Base-by-base conservation (phyloP, 345 rosid species). In the Xanthoceras sorbifolium region DNA sequence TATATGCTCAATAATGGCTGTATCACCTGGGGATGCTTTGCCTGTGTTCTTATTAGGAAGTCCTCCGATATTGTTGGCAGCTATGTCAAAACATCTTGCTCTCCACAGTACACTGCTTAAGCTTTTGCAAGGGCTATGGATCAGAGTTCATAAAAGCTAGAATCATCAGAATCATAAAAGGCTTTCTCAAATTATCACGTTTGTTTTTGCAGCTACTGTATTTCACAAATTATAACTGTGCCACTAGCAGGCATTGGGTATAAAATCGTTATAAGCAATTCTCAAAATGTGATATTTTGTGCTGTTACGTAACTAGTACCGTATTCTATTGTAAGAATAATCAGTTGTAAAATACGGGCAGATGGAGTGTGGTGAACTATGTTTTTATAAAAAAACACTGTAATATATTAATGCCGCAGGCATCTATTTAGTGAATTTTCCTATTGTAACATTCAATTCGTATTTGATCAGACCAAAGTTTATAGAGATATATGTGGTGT, bases 11-110 rank as follows among this genome's bases (percentile, higher is more conserved):
- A 54, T 79, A 34, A 61, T 22, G 42, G 70, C 31, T 28, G 36
- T 67, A 26, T 69, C 71, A 8, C 82, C 78, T 62, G 46, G 15
- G 57, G 61, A 70, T 29, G 40, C 62, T 52, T 1, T 70, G 28
- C 60, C 55, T 31, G 15, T 70, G 28, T n/a, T 48, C 25, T 29
- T 70, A 3, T 2, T 31, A 17, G 60, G 61, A 48, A 17, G 74
- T 28, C 60, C 22, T 70, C 6, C 22, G 0, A 31, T 25, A 12
- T 44, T 68, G 72, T 25, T 68, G 29, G 72, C 57, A 42, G 17
- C 54, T 9, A 28, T 46, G 14, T 42, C 57, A 5, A 46, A 68
- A 5, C 29, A 25, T 28, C 57, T 44, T 25, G 36, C 72, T n/a
- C n/a, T 36, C 20, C 55, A 50, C 20, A 50, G 55, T 50, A 48